Evolutionary conservation across 2,329 filamentous ascomycete genomes (phyloP), one percentile per base, ranked within the genome.

Genomic region (Acrodontium crateriforme): DNA sequence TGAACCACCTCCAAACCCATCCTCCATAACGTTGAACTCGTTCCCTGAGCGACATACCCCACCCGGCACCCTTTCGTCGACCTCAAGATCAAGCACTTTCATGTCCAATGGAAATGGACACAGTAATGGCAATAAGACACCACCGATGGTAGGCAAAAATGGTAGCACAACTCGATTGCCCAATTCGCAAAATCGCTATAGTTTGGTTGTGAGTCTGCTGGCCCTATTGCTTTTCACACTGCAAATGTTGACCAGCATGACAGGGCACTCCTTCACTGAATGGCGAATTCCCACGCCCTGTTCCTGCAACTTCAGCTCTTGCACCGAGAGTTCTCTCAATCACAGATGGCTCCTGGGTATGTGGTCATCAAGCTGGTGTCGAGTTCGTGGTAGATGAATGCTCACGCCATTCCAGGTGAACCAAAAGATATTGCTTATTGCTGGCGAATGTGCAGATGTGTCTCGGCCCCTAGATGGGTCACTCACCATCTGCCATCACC

Each of bases 351-450:
- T 75, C 81, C 33, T 92, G 83, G 79, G 84, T 91, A 69, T 27
- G 39, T 28, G 12, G 33, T n/a, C 26, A 16, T 34, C 10, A 24
- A 18, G n/a, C n/a, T n/a, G n/a, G n/a, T n/a, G n/a, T n/a, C n/a
- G n/a, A n/a, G n/a, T n/a, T n/a, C n/a, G n/a, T n/a, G n/a, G n/a
- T n/a, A n/a, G n/a, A n/a, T n/a, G 5, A 7, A 25, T 20, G 15
- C 29, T 46, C 20, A 48, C 27, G 9, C 16, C 11, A 9, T 29
- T 8, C 12, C 32, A 92, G 83, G 82, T 91, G 12, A 82, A 92
- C 49, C 84, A 94, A 61, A 94, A 93, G 52, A 70, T 91, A 6
- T 64, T 94, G 12, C 67, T 89, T 14, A 65, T 94, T 25, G 73
- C 77, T 44, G 87, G 87, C 27, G 74, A 79, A 26, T 77, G 92